A percentile compares a stretch with the other conserved stretches of the same genome.
These are phyloP conservation scores for Pleurotus djamor DNA, from an alignment of 768 basidiomycete species.

Conservation along the genomic window DNA sequence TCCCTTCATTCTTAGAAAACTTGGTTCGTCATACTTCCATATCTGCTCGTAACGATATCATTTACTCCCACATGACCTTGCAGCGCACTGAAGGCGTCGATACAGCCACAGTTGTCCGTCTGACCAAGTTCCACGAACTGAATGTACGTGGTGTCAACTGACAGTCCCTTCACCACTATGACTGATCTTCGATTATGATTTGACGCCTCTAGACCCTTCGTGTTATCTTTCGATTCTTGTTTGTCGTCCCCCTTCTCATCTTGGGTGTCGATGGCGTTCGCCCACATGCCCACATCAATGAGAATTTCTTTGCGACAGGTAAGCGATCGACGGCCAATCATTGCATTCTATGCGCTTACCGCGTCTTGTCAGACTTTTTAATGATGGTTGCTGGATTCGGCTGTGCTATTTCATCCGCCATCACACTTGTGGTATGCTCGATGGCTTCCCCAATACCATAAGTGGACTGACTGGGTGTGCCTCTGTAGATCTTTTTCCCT, in stretches of 20 bases:
- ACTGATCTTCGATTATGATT: background rate
- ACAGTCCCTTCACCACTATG: background rate
- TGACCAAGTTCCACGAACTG: slow-evolving; percentile 80
- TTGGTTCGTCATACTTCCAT: slow-evolving; percentile 41
- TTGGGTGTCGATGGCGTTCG: slow-evolving; percentile 70
- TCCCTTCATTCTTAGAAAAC: slow-evolving; percentile 61
- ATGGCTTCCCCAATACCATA: background rate
- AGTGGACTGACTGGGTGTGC: background rate
- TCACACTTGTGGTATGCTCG: slow-evolving; percentile 65
- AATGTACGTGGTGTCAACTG: slow-evolving; percentile 51
- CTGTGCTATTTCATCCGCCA: slow-evolving; percentile 62
- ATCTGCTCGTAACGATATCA: background rate
- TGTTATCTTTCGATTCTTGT: slow-evolving; percentile 70
- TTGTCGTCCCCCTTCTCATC: slow-evolving; percentile 61
- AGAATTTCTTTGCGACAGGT: slow-evolving; percentile 55
- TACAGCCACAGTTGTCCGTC: slow-evolving; percentile 57
- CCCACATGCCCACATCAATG: slow-evolving; percentile 63
- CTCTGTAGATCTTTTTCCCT: slow-evolving; percentile 75
- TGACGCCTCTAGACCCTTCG: slow-evolving; percentile 53
- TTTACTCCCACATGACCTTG: background rate
- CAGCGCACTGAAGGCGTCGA: slow-evolving; percentile 68
- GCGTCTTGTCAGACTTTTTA: slow-evolving; percentile 47
- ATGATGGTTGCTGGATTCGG: slow-evolving; percentile 58
- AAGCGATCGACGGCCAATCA: slow-evolving; percentile 6
- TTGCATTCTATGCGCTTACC: background rate